phyloP scores from a whole-genome alignment of 2,329 filamentous ascomycete genomes.

The Didymella segeticola region DNA sequence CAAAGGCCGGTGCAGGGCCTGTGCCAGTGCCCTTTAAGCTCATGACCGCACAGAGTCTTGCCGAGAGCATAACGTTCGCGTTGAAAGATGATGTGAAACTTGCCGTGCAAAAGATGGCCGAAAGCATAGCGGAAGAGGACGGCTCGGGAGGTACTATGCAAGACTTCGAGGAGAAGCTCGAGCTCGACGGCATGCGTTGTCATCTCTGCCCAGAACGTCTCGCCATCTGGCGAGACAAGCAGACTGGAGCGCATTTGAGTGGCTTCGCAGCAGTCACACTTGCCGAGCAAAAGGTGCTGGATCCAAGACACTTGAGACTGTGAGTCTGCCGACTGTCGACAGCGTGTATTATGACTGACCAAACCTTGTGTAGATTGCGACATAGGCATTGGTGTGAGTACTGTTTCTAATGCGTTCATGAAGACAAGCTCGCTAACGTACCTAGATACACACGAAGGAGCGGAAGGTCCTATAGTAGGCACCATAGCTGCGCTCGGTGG shows the following conservation, averaged over 20 bases:
- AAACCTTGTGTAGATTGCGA: conserved; percentile 12
- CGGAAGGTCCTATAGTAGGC: conserved; percentile 21
- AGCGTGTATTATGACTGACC: not conserved
- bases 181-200: conserved; percentile 27
- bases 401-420: not conserved
- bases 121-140: conserved; percentile 26
- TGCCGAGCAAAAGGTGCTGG: conserved; percentile 6
- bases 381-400: conserved; percentile 31
- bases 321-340: conserved; percentile 3
- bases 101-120: conserved; percentile 28
- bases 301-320: conserved; percentile 22
- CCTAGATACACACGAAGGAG: conserved; percentile 28
- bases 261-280: conserved; percentile 23
- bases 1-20: conserved; percentile 57
- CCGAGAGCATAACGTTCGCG: conserved; percentile 55
- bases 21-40: conserved; percentile 55
- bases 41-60: conserved; percentile 54
- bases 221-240: conserved; percentile 28
- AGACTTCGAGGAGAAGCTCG: conserved; percentile 22
- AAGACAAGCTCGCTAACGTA: conserved; percentile 1
- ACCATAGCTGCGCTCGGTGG: conserved; percentile 20
- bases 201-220: conserved; percentile 28
- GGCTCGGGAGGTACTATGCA: conserved; percentile 17
- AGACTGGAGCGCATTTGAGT: conserved; percentile 27
- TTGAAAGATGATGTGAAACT: conserved; percentile 47